Evolutionary conservation across 495 filamentous ascomycete species (phyloP), one percentile per base, ranked within the genome.

Genomic region (Amphirosellinia nigrospora): DNA sequence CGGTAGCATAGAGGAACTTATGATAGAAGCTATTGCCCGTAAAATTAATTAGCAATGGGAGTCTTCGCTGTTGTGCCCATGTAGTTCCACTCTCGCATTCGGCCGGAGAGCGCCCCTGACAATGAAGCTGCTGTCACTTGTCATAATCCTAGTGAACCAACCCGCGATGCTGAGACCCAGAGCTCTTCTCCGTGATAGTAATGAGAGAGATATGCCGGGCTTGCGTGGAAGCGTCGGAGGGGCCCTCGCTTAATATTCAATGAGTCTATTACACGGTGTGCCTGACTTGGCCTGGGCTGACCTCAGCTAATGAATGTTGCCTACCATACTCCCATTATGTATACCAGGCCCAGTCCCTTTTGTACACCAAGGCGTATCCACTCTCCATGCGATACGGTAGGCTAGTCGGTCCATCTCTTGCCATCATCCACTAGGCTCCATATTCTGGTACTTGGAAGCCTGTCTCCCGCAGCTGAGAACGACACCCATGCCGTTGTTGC

Each of bases 331-430:
- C 21, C 36, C 3, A 21, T 43, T 38, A 36, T 32, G 45, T n/a
- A 19, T 26, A 28, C 30, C n/a, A 38, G 34, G 39, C 19, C 34
- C 48, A 52, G 28, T 64, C 28, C 28, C 30, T 34, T 26, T 10
- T 13, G 34, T 55, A 59, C 36, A 43, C 15, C 21, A 43, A 23
- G 50, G 28, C 30, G 66, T 69, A 46, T 69, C 68, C 68, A 70
- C 68, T 70, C 45, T 58, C 66, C 58, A 70, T 64, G 68, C 66
- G 46, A 55, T 58, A 64, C 59, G 59, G 48, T 46, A 53, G 28
- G n/a, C 60, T 69, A 53, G 67, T 69, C 68, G 60, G 68, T 70
- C 68, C 60, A 64, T 70, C 48, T 70, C 39, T 70, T 28, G 45
- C 46, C 52, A 67, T 58, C 52, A 36, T 26, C 55, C 50, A 66